Base-by-base conservation (phyloP, 2,329 filamentous ascomycete genomes). In the Alternaria sp. region DNA sequence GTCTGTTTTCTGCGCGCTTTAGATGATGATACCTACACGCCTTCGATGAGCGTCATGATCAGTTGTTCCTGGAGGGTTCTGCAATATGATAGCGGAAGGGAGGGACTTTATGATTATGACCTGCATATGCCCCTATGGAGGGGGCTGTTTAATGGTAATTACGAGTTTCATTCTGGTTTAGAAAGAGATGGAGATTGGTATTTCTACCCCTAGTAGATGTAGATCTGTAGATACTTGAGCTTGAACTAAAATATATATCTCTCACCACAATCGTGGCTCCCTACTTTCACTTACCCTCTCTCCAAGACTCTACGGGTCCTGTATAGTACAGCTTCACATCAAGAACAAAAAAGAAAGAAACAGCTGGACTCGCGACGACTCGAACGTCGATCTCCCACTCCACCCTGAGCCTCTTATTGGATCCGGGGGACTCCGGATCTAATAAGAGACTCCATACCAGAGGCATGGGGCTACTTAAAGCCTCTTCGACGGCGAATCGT, bases 11-110 rank as follows among this genome's bases (percentile, higher is more conserved):
- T 52, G 17, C 28, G 49, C 49, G 49, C 30, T 52, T 52, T 52
- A 52, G 49, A 52, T 40, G 49, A 52, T 52, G 28, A 52, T 52
- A 52, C 49, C 49, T 40, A 40, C 30, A 54, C 69, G 69, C 69
- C 70, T 73, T 74, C 70, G 65, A 65, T 74, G 71, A 68, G 70
- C 70, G 67, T 72, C 67, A 74, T 67, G 71, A 71, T 73, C 62
- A 70, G 36, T 55, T 54, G 62, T 67, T 30, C 54, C 43, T 17
- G 54, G 49, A 52, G 28, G 17, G 17, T 51, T 15, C 63, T 54
- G 10, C 15, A 8, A 30, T 21, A 30, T 21, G 26, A 28, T 11
- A 32, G 47, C 47, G 12, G 17, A 11, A 2, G 4, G 17, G 49
- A 49, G 56, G 56, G 25, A 46, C 44, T 50, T 63, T 62, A 67